Evolutionary conservation across 2,329 filamentous ascomycete species (phyloP).

Genomic region (Fusarium lateritium): DNA sequence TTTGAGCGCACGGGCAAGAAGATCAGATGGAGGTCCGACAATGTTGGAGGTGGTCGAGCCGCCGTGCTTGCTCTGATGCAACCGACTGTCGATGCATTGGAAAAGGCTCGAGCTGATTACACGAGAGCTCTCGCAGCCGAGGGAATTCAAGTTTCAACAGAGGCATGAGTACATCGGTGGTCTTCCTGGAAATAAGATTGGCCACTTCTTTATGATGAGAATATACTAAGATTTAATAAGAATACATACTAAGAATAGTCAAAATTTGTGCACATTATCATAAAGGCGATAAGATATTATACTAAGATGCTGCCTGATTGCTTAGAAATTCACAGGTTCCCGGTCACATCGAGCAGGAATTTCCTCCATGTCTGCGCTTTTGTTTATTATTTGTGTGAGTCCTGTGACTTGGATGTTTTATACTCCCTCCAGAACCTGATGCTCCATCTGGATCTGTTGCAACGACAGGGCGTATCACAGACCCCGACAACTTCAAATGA

Average conservation of each 20-base stretch:
- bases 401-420: no score
- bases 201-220: no score
- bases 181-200: neutral
- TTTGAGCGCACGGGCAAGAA: conserved; percentile 82
- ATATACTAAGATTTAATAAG: no score
- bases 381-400: no score
- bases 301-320: no score
- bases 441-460: conserved; percentile 31
- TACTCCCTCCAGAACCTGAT: conserved; percentile 25
- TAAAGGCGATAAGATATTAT: no score
- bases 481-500: conserved; percentile 26
- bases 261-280: no score
- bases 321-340: no score
- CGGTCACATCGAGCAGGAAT: no score
- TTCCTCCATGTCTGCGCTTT: no score
- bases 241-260: no score
- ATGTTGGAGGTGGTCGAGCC: conserved; percentile 80
- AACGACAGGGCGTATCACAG: conserved; percentile 32
- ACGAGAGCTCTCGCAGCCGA: conserved; percentile 78
- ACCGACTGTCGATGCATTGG: conserved; percentile 79
- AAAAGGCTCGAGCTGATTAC: conserved; percentile 80
- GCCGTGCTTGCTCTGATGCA: conserved; percentile 83
- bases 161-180: conserved; percentile 45
- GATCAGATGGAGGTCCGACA: conserved; percentile 76
- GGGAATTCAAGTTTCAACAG: conserved; percentile 64